These are phyloP conservation scores for Scenedesmus sp. DNA, from an alignment of 163 green algal species.

Conservation along the genomic window DNA sequence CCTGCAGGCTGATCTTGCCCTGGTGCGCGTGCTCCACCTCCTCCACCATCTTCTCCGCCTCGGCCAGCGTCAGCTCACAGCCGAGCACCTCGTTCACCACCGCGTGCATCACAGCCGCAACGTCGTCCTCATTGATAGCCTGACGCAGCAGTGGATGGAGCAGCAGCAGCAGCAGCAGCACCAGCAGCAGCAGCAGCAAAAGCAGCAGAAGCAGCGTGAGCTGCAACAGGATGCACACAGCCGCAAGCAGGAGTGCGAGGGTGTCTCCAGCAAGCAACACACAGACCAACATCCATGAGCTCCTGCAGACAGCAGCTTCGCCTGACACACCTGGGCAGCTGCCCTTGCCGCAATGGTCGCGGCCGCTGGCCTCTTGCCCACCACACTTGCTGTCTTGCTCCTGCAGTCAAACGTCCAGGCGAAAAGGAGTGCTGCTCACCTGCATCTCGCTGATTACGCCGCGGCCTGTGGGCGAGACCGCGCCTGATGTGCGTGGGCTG, in stretches of 20 bases:
- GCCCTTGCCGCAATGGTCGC: no score
- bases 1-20: conserved; percentile 41
- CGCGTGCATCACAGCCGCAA: conserved; percentile 21
- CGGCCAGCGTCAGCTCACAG: conserved; percentile 52
- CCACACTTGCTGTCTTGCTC: no score
- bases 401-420: not conserved
- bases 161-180: not conserved
- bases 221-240: no score
- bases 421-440: not conserved
- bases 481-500: not conserved
- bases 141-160: not conserved
- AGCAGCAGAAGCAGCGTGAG: not conserved
- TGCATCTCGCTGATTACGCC: not conserved
- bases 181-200: not conserved
- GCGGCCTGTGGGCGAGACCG: not conserved
- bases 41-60: conserved; percentile 36
- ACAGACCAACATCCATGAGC: no score
- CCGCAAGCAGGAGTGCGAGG: no score
- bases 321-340: no score
- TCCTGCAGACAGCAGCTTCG: no score
- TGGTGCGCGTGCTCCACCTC: conserved; percentile 32
- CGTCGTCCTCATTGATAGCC: not conserved
- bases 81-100: conserved; percentile 31
- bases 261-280: no score
- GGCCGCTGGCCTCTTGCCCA: no score